Base-by-base conservation (phyloP, 108 stramenopile genomes). In the Nitzschia putrida region DNA sequence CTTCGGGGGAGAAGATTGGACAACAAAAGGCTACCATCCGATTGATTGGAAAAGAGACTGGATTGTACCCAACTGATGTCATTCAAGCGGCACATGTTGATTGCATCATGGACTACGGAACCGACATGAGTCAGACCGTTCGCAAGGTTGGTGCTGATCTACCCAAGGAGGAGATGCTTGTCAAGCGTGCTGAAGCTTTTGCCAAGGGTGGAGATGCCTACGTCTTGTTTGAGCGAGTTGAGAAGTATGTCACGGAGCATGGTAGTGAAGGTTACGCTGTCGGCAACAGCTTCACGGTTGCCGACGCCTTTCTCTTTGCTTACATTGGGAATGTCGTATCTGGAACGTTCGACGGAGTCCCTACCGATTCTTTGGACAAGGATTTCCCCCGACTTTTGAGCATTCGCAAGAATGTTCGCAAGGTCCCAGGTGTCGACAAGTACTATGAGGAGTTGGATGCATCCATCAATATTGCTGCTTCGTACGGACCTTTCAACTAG, bases 311-410 rank as follows among this genome's bases (percentile, higher is more conserved):
- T 20, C 0, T 66, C 6, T 64, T 64, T 57, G 20, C 29, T 1
- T 5, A 6, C 1, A 11, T 13, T 12, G 40, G 50, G 7, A 34
- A 1, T 34, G 38, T 72, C 7, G 40, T 53, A 0, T 34, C 40
- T 57, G 72, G 72, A 8, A 7, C 54, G 3, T 72, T 24, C 53
- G 64, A 72, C 64, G 72, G 72, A 16, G 72, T 72, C 2, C 72
- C 72, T 3, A 9, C 23, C 2, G 38, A 53, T 64, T 50, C 65
- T 21, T 10, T 64, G n/a, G 72, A 72, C 24, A 7, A 26, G 14
- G 44, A 13, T 8, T 65, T 72, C 44, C n/a, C 41, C 8, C 18
- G 45, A 13, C 16, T 63, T 20, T 23, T 53, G 60, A 34, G 39
- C 20, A 39, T 56, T 44, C 51, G 42, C 10, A 68, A 68, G 25